A percentile compares a stretch with the other conserved stretches of the same genome.
Evolutionary conservation across 164 flowering plant genomes (phyloP).

Genomic region (Annona cherimola): DNA sequence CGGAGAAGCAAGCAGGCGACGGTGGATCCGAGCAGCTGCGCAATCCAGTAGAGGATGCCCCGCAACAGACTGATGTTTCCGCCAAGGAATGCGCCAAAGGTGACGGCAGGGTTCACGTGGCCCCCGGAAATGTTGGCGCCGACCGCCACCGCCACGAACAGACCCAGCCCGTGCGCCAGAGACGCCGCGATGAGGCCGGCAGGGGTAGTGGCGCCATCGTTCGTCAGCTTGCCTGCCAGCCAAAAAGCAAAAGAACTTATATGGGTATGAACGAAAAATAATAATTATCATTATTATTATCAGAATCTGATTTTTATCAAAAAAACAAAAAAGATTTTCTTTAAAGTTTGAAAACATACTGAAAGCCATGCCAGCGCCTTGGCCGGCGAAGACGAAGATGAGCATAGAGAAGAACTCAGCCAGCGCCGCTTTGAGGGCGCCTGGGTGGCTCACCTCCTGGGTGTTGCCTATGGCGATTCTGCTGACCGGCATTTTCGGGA

Average conservation of each 20-base stretch:
- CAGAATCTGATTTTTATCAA: background rate
- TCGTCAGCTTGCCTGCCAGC: slow-evolving; percentile 32
- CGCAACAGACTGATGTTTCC: slow-evolving; percentile 41
- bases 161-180: slow-evolving; percentile 48
- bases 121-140: slow-evolving; percentile 55
- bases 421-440: slow-evolving; percentile 47
- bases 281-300: too few relatives aligned
- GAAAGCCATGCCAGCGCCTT: slow-evolving; percentile 75
- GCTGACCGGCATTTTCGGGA: slow-evolving; percentile 40
- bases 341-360: slow-evolving; percentile 3
- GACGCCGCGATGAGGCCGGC: slow-evolving; percentile 56
- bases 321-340: background rate
- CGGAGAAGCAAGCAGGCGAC: slow-evolving; percentile 41
- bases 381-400: slow-evolving; percentile 53
- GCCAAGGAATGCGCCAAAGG: slow-evolving; percentile 47
- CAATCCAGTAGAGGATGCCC: slow-evolving; percentile 42
- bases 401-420: slow-evolving; percentile 71
- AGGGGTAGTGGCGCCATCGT: slow-evolving; percentile 32
- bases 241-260: background rate
- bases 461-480: slow-evolving; percentile 46
- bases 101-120: slow-evolving; percentile 51
- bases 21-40: slow-evolving; percentile 39
- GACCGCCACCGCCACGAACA: slow-evolving; percentile 45
- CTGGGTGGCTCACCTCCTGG: slow-evolving; percentile 50
- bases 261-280: too few relatives aligned